Percentiles rank a stretch among this genome's conserved stretches.
Evolutionary conservation across 2,329 filamentous ascomycete genomes (phyloP).

Genomic region (Clarireedia hainanense): DNA sequence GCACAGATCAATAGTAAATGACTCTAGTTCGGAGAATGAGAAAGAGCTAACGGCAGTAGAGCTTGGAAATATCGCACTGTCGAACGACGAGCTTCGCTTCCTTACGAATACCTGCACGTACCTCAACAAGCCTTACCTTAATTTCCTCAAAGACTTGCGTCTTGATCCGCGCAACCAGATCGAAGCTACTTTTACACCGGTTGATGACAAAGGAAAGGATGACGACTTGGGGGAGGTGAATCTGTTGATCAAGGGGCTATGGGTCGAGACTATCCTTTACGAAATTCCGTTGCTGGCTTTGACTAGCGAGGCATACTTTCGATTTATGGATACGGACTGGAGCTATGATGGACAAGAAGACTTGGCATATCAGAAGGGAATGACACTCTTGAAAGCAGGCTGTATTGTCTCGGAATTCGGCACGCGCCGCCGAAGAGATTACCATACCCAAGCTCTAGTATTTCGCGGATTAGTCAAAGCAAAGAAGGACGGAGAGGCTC

Average conservation of each 20-base stretch:
- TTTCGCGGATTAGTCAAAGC: slow-evolving; percentile 79
- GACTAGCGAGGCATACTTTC: slow-evolving; percentile 95
- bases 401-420: slow-evolving; percentile 94
- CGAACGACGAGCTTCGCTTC: slow-evolving; percentile 71
- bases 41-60: slow-evolving; percentile 41
- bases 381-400: slow-evolving; percentile 67
- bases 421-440: slow-evolving; percentile 79
- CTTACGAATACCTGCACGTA: slow-evolving; percentile 74
- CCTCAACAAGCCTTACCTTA: slow-evolving; percentile 67
- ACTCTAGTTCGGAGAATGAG: not conserved
- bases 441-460: slow-evolving; percentile 89
- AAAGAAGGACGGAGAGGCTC: slow-evolving; percentile 58
- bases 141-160: slow-evolving; percentile 73
- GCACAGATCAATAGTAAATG: slow-evolving; percentile 69
- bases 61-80: slow-evolving; percentile 73
- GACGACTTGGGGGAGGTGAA: slow-evolving; percentile 66
- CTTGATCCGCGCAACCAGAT: slow-evolving; percentile 78
- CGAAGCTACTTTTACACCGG: slow-evolving; percentile 46
- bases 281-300: slow-evolving; percentile 91
- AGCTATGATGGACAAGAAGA: slow-evolving; percentile 79
- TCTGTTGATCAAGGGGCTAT: slow-evolving; percentile 71
- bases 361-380: slow-evolving; percentile 74
- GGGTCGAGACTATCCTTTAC: slow-evolving; percentile 95
- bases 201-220: slow-evolving; percentile 51
- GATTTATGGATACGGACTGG: slow-evolving; percentile 93